phyloP scores from a whole-genome alignment of 805 yeast genomes.

The Lipomyces yamanashiensis region DNA sequence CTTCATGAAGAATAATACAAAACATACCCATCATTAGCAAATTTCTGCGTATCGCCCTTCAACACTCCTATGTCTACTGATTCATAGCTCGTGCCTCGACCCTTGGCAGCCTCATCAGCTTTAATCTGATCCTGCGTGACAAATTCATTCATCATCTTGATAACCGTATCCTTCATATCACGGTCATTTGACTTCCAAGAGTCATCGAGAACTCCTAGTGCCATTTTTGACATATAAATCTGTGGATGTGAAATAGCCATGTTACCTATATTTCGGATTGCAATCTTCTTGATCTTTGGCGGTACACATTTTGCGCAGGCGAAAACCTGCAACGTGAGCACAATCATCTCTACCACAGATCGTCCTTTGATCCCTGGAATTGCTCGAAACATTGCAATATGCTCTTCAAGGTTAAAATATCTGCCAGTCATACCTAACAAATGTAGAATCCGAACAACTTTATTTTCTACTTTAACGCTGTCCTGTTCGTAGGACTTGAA shows the following conservation, averaged over 20 bases:
- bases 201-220: constrained; percentile 59
- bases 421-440: constrained; percentile 74
- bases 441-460: constrained; percentile 60
- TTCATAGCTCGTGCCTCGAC: constrained; percentile 57
- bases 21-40: constrained; percentile 59
- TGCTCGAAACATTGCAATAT: constrained; percentile 48
- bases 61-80: constrained; percentile 56
- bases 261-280: constrained; percentile 60
- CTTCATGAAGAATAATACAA: not conserved
- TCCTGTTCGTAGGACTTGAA: constrained; percentile 16
- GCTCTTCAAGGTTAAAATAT: constrained; percentile 62
- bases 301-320: constrained; percentile 47
- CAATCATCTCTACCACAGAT: constrained; percentile 59
- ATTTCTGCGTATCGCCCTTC: constrained; percentile 57
- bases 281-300: constrained; percentile 52
- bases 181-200: constrained; percentile 51
- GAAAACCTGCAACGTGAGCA: constrained; percentile 63
- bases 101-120: constrained; percentile 31
- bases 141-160: constrained; percentile 63
- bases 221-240: constrained; percentile 62
- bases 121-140: constrained; percentile 51
- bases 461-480: constrained; percentile 46
- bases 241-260: constrained; percentile 68
- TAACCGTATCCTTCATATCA: constrained; percentile 55
- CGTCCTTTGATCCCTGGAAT: constrained; percentile 46